Conservation (phyloP, 352 stramenopile genomes). For the Pythium insidiosum region DNA sequence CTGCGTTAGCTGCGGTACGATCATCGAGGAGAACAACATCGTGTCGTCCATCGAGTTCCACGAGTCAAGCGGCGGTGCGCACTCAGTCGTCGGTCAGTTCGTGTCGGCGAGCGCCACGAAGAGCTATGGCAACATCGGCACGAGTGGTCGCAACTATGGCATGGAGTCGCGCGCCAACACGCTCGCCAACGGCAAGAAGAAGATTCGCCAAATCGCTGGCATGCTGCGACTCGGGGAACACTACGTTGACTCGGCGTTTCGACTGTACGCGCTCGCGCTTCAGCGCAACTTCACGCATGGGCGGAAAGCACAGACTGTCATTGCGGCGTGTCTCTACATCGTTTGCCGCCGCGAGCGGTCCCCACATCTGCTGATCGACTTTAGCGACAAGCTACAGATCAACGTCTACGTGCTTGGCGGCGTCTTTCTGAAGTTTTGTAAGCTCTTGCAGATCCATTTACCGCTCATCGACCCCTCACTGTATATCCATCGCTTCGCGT, state of each 20-base stretch:
- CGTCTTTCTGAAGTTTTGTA: constrained; percentile 89
- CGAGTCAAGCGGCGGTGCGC: constrained; percentile 85
- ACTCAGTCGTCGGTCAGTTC: constrained; percentile 95
- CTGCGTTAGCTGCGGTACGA: constrained; percentile 85
- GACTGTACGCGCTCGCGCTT: constrained; percentile 94
- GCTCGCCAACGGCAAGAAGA: constrained; percentile 91
- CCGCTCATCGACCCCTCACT: constrained; percentile 98
- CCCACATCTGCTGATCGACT: constrained; percentile 99
- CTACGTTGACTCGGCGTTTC: constrained; percentile 95
- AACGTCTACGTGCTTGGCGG: constrained; percentile 84
- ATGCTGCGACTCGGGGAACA: constrained; percentile 90
- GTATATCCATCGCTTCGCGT: constrained; percentile 98
- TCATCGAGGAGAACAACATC: constrained; percentile 98
- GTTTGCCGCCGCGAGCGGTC: constrained; percentile 97
- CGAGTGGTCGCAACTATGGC: constrained; percentile 88
- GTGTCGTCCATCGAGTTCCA: constrained; percentile 96
- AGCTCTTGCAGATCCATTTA: constrained; percentile 93
- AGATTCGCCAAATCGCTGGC: constrained; percentile 90
- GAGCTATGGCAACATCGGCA: constrained; percentile 84
- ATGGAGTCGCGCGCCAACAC: constrained; percentile 94
- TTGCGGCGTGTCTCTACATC: constrained; percentile 98
- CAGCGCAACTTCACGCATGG: constrained; percentile 97
- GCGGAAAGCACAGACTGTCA: constrained; percentile 92
- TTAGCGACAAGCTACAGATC: constrained; percentile 97
- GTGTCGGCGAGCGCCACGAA: constrained; percentile 89